These are phyloP conservation scores for Hypoxylon cercidicola DNA, from an alignment of 495 filamentous ascomycete genomes.

Conservation along the genomic window DNA sequence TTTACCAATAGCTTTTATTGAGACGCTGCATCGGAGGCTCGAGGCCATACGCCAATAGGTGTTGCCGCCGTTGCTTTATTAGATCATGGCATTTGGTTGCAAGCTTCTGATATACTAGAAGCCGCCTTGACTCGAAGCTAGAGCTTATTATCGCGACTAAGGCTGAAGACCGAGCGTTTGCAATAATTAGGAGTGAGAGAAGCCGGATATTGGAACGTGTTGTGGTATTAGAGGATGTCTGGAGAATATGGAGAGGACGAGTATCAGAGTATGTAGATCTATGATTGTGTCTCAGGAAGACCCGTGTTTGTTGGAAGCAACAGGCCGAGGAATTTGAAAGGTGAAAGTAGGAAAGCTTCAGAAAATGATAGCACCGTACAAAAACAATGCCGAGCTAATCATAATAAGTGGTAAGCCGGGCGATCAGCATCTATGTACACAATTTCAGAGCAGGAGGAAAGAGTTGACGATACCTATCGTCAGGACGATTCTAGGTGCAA, in stretches of 20 bases:
- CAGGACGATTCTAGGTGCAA: conserved; percentile 22
- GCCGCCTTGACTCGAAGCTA: conserved; percentile 8
- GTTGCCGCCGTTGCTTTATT: not conserved
- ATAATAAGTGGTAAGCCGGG: not conserved
- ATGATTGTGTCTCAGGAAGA: conserved; percentile 29
- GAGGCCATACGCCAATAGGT: conserved; percentile 6
- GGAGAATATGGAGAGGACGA: not conserved
- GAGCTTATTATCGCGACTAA: conserved; percentile 10
- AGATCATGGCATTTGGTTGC: conserved; percentile 9
- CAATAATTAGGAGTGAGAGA: conserved; percentile 1
- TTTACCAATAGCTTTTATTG: conserved; percentile 8
- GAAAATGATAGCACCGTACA: conserved; percentile 5
- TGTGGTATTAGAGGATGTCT: conserved; percentile 18
- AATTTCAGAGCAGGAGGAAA: conserved; percentile 2
- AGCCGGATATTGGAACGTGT: not conserved
- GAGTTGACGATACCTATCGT: conserved; percentile 18
- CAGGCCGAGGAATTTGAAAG: not conserved
- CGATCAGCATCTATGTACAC: conserved; percentile 1
- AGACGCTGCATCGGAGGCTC: not conserved
- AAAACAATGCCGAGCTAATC: not conserved
- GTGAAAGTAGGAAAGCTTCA: not conserved
- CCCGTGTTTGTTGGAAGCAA: conserved; percentile 13
- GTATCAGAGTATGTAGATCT: conserved; percentile 3
- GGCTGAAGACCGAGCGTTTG: conserved; percentile 9
- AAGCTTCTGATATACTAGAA: not conserved